Evolutionary conservation across 371 early-diverging fungal genomes (phyloP).

Genomic region (Apophysomyces trapeziformis): DNA sequence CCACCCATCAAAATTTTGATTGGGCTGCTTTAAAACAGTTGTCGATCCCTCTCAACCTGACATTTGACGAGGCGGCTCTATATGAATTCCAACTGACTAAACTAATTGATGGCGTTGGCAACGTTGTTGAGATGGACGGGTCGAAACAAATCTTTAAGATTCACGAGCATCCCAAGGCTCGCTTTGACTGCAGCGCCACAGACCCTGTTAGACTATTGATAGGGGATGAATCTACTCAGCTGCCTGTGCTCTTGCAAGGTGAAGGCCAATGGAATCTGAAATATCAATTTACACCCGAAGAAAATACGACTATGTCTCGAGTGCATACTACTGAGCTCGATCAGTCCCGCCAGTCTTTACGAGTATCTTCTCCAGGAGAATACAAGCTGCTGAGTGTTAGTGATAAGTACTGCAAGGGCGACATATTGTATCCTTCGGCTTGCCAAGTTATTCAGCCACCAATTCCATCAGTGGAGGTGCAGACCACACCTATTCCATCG

Average conservation of each 20-base stretch:
- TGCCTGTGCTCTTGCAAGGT: constrained; percentile 43
- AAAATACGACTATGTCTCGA: neutral
- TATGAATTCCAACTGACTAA: constrained; percentile 32
- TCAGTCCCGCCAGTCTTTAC: constrained; percentile 15
- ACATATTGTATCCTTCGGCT: constrained; percentile 42
- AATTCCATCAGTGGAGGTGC: constrained; percentile 36
- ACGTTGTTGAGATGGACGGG: constrained; percentile 29
- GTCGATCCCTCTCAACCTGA: constrained; percentile 33
- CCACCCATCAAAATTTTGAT: constrained; percentile 20
- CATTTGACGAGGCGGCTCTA: constrained; percentile 31
- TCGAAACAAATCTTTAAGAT: constrained; percentile 27
- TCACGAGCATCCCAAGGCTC: constrained; percentile 39
- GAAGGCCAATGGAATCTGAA: constrained; percentile 37
- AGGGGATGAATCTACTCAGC: constrained; percentile 27
- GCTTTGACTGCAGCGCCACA: constrained; percentile 40
- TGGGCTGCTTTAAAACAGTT: constrained; percentile 47
- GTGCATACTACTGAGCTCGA: neutral
- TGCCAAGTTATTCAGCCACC: constrained; percentile 53
- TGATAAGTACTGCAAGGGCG: constrained; percentile 45
- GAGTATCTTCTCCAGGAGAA: constrained; percentile 40
- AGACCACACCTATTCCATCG: constrained; percentile 48
- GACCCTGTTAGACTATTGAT: constrained; percentile 44
- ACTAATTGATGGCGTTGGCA: constrained; percentile 51
- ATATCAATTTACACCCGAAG: constrained; percentile 22
- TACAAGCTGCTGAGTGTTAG: constrained; percentile 38